Conservation (phyloP, 306 rosid genomes). For the Fagus sylvatica region DNA sequence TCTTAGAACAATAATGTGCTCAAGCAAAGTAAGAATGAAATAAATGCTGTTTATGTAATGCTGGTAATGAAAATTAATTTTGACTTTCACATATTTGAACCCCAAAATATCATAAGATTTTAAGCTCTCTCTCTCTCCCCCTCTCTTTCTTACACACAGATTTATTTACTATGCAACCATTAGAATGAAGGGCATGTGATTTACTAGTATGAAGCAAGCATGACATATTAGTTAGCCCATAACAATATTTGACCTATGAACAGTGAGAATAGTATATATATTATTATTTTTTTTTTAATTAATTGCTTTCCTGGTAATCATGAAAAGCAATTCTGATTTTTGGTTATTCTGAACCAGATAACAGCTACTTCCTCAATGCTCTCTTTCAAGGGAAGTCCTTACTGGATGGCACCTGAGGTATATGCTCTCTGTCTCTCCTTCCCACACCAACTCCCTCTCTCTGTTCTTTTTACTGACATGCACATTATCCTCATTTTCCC, state of each 20-base stretch:
- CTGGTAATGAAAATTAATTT: not conserved
- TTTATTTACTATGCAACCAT: not conserved
- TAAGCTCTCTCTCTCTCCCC: not conserved
- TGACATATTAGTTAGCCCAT: conserved; percentile 5
- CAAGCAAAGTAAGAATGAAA: not conserved
- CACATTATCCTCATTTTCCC: not conserved
- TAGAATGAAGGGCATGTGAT: not conserved
- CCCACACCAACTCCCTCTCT: not conserved
- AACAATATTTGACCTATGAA: not conserved
- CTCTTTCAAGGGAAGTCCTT: conserved; percentile 99
- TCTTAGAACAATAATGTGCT: not conserved
- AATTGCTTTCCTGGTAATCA: conserved; percentile 9
- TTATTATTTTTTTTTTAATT: not conserved
- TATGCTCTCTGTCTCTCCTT: conserved; percentile 5
- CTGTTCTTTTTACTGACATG: not conserved
- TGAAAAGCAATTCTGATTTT: conserved; percentile 21
- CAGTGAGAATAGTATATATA: not conserved
- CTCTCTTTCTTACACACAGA: no score
- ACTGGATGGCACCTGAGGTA: conserved; percentile 99
- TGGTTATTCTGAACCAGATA: conserved; percentile 55
- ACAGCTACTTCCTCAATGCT: conserved; percentile 75
- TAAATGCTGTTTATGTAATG: not conserved
- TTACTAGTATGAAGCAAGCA: conserved; percentile 17
- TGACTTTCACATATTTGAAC: conserved; percentile 11
- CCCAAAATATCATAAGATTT: not conserved